Evolutionary conservation across 2,329 filamentous ascomycete species (phyloP), one percentile per base, ranked within the genome.

Genomic region (Hymenoscyphus fructigenus): DNA sequence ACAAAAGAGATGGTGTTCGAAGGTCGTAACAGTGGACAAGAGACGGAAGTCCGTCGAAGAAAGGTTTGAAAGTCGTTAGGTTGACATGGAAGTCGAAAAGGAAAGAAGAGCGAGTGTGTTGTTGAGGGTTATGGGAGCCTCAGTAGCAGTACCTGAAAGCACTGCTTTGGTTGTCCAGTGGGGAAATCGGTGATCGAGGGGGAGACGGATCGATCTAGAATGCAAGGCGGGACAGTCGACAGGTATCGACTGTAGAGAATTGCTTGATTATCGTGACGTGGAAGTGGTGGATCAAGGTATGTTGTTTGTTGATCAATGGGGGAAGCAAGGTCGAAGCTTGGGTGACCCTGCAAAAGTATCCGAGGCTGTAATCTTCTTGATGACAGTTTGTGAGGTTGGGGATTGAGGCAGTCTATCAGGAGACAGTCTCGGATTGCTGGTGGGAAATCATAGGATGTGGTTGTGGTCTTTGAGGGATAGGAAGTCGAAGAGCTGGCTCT

Each of bases 401-500:
- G 74, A 72, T 70, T 72, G 73, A 74, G 72, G 68, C 70, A 75
- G 73, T 73, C 73, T 73, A 74, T 71, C 67, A 68, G 63, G 70
- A 75, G 74, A 78, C 76, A 75, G 76, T 74, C 76, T 77, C 75
- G 73, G 72, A 68, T 69, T 72, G 75, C 74, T 72, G 70, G 69
- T 69, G 74, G 72, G 77, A 77, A 74, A 76, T 77, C 79, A 80
- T 81, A 75, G 78, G 78, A 74, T 70, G 69, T 65, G 69, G 65
- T 62, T 69, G 73, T 68, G 72, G 72, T 73, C 71, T 79, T 75
- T 71, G 74, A 73, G 71, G 77, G 78, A 78, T 74, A 79, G 77
- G 77, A 74, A 75, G 76, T 78, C 72, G 76, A 80, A 82, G 78
- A 80, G 79, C 77, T 81, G 77, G 82, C 80, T 83, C 81, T 79